Evolutionary conservation across 2,329 filamentous ascomycete species (phyloP).

Genomic region (Calonectria hawksworthii): DNA sequence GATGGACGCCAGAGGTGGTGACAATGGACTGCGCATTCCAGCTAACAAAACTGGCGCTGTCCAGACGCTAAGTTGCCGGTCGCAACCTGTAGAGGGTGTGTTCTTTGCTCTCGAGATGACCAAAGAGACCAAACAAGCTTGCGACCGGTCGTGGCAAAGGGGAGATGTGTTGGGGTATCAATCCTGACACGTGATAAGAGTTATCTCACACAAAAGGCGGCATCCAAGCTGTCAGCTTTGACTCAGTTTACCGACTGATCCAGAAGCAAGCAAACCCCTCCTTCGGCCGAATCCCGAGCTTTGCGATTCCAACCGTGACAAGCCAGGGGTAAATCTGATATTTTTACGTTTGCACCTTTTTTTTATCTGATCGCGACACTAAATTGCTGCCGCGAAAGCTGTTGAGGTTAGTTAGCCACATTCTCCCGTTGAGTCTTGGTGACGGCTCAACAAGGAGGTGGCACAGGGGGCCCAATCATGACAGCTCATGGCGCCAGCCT

Average conservation of each 20-base stretch:
- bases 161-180: conserved; percentile 32
- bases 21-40: conserved; percentile 54
- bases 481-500: not conserved
- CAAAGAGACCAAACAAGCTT: conserved; percentile 29
- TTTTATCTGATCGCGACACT: not conserved
- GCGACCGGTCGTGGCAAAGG: conserved; percentile 30
- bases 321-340: not conserved
- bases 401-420: conserved; percentile 12
- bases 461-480: conserved; percentile 11
- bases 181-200: conserved; percentile 44
- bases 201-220: conserved; percentile 37
- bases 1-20: conserved; percentile 49
- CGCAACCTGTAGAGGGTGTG: conserved; percentile 49
- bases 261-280: conserved; percentile 13
- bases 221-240: conserved; percentile 41
- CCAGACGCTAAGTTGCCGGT: conserved; percentile 48
- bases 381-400: not conserved
- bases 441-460: conserved; percentile 16
- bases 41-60: conserved; percentile 48
- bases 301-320: not conserved
- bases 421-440: conserved; percentile 23
- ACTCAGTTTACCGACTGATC: conserved; percentile 32
- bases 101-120: conserved; percentile 43
- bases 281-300: conserved; percentile 9
- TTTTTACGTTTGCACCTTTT: not conserved